Conservation (phyloP, 768 basidiomycete genomes). For the Myochromella boudieri region DNA sequence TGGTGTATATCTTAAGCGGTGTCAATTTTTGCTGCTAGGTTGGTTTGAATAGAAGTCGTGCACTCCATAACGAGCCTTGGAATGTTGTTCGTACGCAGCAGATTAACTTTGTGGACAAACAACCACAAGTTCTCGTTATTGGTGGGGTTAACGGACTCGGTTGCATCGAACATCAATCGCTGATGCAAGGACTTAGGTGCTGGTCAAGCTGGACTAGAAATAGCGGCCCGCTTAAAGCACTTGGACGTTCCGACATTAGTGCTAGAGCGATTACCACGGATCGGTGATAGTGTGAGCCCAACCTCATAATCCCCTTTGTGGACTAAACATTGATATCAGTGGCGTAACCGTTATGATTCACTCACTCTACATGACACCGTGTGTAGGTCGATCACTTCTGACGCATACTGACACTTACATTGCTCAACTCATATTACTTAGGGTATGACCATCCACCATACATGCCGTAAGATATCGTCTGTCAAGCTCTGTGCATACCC, state of each 20-base stretch:
- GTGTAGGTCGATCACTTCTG: constrained; percentile 29
- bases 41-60: constrained; percentile 9
- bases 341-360: constrained; percentile 60
- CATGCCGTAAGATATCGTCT: constrained; percentile 35
- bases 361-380: constrained; percentile 55
- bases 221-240: constrained; percentile 65
- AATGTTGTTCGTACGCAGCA: constrained; percentile 37
- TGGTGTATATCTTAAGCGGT: too few species aligned
- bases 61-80: constrained; percentile 31
- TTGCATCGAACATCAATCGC: too few species aligned
- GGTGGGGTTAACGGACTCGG: too few species aligned
- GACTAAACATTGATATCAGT: constrained; percentile 18
- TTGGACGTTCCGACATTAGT: constrained; percentile 58
- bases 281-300: constrained; percentile 44
- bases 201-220: constrained; percentile 57
- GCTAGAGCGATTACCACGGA: constrained; percentile 51
- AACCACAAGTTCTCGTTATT: constrained; percentile 57
- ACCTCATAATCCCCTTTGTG: neutral
- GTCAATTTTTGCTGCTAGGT: constrained; percentile 1
- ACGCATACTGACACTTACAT: too few species aligned
- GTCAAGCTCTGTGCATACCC: neutral
- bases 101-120: constrained; percentile 41
- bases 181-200: too few species aligned
- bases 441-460: constrained; percentile 60
- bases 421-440: constrained; percentile 13